Base-by-base conservation (phyloP, 2,329 filamentous ascomycete species). In the Rhexocercosporidium sp. region DNA sequence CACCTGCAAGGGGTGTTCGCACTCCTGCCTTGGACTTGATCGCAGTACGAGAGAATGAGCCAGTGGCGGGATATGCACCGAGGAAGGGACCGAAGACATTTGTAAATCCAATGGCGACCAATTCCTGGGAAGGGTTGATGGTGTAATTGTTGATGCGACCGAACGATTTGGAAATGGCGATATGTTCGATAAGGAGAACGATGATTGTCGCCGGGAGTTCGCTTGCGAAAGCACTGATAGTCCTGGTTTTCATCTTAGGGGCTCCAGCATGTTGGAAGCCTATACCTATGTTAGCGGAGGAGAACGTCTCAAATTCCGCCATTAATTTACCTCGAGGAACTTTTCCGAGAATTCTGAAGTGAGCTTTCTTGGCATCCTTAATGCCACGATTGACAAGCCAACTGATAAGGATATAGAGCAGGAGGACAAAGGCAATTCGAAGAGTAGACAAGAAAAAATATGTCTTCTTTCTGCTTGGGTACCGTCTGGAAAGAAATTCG, bases 21-120 rank as follows among this genome's bases (percentile, higher is more conserved):
- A 97, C 95, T 75, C 96, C 96, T 60, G 96, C 94, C 80, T 98
- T 98, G 4, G 95, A 96, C 79, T 97, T 97, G 81, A 98, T 97
- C 61, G 96, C 95, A 31, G 96, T 98, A 68, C 96, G 90, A 41
- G 93, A 97, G 84, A 98, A 98, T 1, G 96, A 98, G 1, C 96
- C 96, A 1, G 95, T 99, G 0, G 93, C 92, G 16, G 95, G 93
- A 76, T 97, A 99, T 1, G 86, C 96, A 59, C 95, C 96, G 2
- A 98, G 84, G 81, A 98, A 97, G 1, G 96, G 94, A 0, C 93
- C 94, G 8, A 98, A 84, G 39, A 98, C 83, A 77, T 98, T 98
- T 37, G 90, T 91, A 29, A 97, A 88, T 69, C 95, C 95, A 71
- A 98, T 97, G 25, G 93, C 95, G 53, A 98, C 92, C 80, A 99